Base-by-base conservation (phyloP, 768 basidiomycete species). In the Jaapia argillacea region DNA sequence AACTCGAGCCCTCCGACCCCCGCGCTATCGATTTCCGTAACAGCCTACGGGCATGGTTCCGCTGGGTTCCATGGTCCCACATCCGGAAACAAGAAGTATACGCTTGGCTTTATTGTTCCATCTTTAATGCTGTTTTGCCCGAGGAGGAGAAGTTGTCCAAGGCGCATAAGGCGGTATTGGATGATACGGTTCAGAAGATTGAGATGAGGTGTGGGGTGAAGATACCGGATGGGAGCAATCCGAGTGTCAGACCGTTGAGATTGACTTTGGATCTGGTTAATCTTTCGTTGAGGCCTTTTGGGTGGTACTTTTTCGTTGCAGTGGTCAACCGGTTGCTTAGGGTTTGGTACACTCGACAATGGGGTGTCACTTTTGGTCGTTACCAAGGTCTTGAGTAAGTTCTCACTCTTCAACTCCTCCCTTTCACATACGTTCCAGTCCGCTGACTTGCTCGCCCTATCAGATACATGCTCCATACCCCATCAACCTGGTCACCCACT, bases 41-140 rank as follows among this genome's bases (percentile, higher is more conserved):
- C 37, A 6, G 10, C 10, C 20, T 38, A 10, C 37, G 37, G 10
- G 22, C 7, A 7, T 38, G 37, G 37, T 38, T 93, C 58, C 64
- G 72, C 44, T 78, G 76, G 51, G 76, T 70, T 13, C 76, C 79
- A 0, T 94, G 85, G 84, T 80, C 80, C 0, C 66, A 72, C 10
- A 72, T 94, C 45, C 76, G 68, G 36, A 68, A 66, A 14, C 64
- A 72, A 28, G 76, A 89, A 56, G 63, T 88, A 44, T 69, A 69
- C 33, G 66, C 74, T 46, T 93, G 88, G 85, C 64, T 94, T 24
- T 79, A 86, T 45, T 93, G 90, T 89, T 72, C 77, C 20, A 79
- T 85, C 54, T 92, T 80, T 60, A 83, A 83, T 54, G 66, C 72
- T 4, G 68, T 77, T 28, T 65, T 85, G 24, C 79, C 81, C 13